phyloP scores from a whole-genome alignment of 1,139 yeast species.

The Yamadazyma pseudoaaseri region DNA sequence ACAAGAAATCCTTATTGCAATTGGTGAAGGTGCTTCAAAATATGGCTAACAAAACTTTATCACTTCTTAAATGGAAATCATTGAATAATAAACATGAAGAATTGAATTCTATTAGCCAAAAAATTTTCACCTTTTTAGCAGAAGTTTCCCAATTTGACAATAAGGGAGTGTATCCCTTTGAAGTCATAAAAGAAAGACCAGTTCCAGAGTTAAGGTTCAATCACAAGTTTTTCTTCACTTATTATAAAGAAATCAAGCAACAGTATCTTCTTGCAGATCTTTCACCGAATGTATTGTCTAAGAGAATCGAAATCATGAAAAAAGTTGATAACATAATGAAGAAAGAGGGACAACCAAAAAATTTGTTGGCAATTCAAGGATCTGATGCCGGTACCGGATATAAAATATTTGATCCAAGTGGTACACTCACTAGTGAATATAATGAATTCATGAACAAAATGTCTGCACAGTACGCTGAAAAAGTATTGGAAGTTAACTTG shows the following conservation, averaged over 20 bases:
- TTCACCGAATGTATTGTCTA: conserved; percentile 8
- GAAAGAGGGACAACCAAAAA: conserved; percentile 40
- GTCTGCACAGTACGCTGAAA: conserved; percentile 53
- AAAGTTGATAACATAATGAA: conserved; percentile 29
- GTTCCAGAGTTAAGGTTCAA: conserved; percentile 53
- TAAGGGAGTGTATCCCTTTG: conserved; percentile 29
- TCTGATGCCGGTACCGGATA: conserved; percentile 20
- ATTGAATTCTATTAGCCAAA: conserved; percentile 41
- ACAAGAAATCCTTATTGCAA: conserved; percentile 74
- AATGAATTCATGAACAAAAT: conserved; percentile 76
- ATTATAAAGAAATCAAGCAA: conserved; percentile 55
- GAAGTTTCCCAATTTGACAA: conserved; percentile 17
- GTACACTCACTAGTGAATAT: conserved; percentile 42
- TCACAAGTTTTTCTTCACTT: conserved; percentile 64
- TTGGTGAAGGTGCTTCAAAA: conserved; percentile 85
- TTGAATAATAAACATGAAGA: conserved; percentile 42
- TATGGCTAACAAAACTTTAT: conserved; percentile 76
- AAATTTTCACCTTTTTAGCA: conserved; percentile 48
- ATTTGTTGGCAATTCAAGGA: conserved; percentile 46
- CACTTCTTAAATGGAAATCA: conserved; percentile 60
- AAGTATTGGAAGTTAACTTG: conserved; percentile 40
- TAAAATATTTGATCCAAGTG: conserved; percentile 40
- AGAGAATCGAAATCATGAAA: conserved; percentile 23
- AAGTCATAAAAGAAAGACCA: conserved; percentile 24
- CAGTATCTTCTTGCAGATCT: conserved; percentile 24